Base-by-base conservation (phyloP, 2,329 filamentous ascomycete species). In the Sporothrix globosa region DNA sequence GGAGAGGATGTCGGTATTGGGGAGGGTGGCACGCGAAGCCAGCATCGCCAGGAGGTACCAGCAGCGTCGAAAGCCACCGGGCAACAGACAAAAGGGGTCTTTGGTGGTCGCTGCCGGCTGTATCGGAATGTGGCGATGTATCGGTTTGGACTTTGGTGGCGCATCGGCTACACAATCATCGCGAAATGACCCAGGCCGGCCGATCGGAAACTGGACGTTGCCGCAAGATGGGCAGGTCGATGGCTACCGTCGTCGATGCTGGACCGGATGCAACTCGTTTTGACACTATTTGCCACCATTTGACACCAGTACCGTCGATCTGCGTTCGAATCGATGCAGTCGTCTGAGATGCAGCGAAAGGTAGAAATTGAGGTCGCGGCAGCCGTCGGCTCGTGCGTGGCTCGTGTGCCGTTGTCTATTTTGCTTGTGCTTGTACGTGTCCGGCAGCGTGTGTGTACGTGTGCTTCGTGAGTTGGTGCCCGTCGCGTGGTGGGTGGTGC, bases 401-500 rank as follows among this genome's bases (percentile, higher is more conserved):
- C 27, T 50, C 27, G 44, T 65, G 44, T 34, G 21, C 50, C 61
- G 63, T 52, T 53, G 61, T 21, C 46, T 34, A 34, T 52, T 21
- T 6, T 14, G 46, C 30, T 17, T 34, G 61, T 66, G 61, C 44
- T 13, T 66, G 44, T 48, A 34, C 46, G 61, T 66, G 44, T 21
- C 44, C 24, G 44, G 61, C 27, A n/a, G 61, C 61, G 61, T 66
- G 61, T 63, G 58, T 39, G 39, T 27, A 39, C 39, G 58, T 63
- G 39, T 63, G 58, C 58, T 24, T 63, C 21, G 58, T 63, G 58
- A 30, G 52, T 68, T 53, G 19, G 48, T 67, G 63, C 30, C 27
- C 63, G 48, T 39, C 46, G 46, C 63, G 63, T 54, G 58, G 67
- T 54, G 67, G 48, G 56, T 52, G 48, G 56, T 69, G 67, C 54